A percentile compares a stretch with the other conserved stretches of the same genome.
These are phyloP conservation scores for Corynascus novoguineensis DNA, from an alignment of 495 filamentous ascomycete species.

Conservation along the genomic window DNA sequence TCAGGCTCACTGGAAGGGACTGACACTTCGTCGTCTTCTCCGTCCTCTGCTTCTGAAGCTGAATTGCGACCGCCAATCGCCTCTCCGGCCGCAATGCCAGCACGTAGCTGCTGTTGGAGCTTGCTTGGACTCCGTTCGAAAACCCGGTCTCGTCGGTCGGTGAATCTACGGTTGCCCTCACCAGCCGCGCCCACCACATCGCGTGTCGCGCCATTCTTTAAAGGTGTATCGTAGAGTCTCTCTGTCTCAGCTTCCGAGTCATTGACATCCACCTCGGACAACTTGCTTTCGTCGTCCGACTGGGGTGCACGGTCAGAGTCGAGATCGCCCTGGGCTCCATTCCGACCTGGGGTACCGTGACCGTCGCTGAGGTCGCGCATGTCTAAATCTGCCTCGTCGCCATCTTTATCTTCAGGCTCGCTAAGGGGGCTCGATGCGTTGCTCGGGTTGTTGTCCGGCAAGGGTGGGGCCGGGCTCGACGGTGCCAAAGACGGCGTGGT, in stretches of 20 bases:
- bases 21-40: constrained; percentile 34
- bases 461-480: constrained; percentile 42
- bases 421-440: constrained; percentile 67
- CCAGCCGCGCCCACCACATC: constrained; percentile 50
- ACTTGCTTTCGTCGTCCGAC: constrained; percentile 36
- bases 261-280: constrained; percentile 57
- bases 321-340: constrained; percentile 44
- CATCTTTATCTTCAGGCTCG: constrained; percentile 75
- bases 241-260: constrained; percentile 99
- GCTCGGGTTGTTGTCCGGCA: constrained; percentile 34
- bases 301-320: constrained; percentile 29
- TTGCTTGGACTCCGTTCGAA: constrained; percentile 64
- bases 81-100: constrained; percentile 32
- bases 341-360: constrained; percentile 47
- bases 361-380: constrained; percentile 27
- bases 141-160: constrained; percentile 30
- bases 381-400: constrained; percentile 41
- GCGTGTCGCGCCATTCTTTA: constrained; percentile 59
- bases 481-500: constrained; percentile 39
- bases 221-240: constrained; percentile 85
- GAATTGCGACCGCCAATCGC: constrained; percentile 37
- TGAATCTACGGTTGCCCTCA: constrained; percentile 33
- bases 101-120: constrained; percentile 46
- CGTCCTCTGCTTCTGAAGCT: constrained; percentile 43
- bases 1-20: constrained; percentile 31